Percentiles rank a stretch among this genome's conserved stretches.
phyloP scores from a whole-genome alignment of 768 basidiomycete genomes.

The Punctularia strigosozonata region DNA sequence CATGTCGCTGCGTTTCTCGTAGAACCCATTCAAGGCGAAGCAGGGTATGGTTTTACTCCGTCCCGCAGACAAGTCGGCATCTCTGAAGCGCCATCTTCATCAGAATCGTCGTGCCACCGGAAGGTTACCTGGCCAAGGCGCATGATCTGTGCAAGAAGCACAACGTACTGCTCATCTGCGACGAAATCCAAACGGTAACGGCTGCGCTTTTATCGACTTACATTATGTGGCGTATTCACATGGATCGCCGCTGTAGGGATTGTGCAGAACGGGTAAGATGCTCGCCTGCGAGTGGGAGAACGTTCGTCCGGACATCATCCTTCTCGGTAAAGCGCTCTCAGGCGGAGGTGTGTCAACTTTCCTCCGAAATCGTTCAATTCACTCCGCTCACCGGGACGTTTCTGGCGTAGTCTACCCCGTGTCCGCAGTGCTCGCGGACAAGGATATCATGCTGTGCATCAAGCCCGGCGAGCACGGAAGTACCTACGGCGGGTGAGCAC shows the following conservation, averaged over 20 bases:
- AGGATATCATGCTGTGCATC: conserved; percentile 91
- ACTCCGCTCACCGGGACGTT: background rate
- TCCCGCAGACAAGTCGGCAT: background rate
- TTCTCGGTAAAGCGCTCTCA: conserved; percentile 93
- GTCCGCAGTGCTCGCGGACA: conserved; percentile 85
- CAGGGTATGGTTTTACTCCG: conserved; percentile 49
- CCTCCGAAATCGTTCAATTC: background rate
- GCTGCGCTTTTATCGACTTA: background rate
- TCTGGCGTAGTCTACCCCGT: conserved; percentile 77
- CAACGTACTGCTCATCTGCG: conserved; percentile 92
- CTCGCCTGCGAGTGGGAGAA: conserved; percentile 81
- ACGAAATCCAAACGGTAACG: conserved; percentile 91
- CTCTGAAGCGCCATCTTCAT: background rate
- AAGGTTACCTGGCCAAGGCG: conserved; percentile 72
- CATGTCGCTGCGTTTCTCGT: conserved; percentile 88
- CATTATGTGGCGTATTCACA: conserved; percentile 2
- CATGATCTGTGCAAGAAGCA: conserved; percentile 83
- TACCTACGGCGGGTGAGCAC: conserved; percentile 82
- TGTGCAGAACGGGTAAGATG: conserved; percentile 91
- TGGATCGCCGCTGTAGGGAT: conserved; percentile 37
- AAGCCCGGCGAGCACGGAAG: conserved; percentile 92
- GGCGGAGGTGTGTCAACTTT: conserved; percentile 61
- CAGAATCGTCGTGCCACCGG: conserved; percentile 86
- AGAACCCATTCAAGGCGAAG: conserved; percentile 99
- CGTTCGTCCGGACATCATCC: conserved; percentile 82